These are phyloP conservation scores for Thuja plicata DNA, from an alignment of 83 land plant genomes.

Conservation along the genomic window DNA sequence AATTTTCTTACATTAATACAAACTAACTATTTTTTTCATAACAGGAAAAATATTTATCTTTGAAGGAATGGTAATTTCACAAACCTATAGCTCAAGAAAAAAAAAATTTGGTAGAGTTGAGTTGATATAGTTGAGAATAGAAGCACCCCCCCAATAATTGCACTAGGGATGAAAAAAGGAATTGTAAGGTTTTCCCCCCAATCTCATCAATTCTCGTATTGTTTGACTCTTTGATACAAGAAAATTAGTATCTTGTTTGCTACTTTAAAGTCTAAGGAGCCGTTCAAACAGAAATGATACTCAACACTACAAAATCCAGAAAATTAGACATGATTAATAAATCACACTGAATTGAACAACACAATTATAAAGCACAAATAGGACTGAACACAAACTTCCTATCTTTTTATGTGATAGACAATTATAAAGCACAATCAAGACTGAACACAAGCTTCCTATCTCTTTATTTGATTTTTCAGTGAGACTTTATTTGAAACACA, in stretches of 20 bases:
- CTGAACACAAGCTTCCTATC: too few relatives aligned
- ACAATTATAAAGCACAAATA: background rate
- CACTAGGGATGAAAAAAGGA: constrained; percentile 57
- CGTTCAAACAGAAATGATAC: constrained; percentile 59
- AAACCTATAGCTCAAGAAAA: background rate
- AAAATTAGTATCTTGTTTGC: constrained; percentile 61
- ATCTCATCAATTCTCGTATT: constrained; percentile 51
- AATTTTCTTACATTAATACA: too few relatives aligned
- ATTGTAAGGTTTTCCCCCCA: constrained; percentile 48
- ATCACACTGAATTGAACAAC: background rate
- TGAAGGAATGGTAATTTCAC: background rate
- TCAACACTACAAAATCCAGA: background rate
- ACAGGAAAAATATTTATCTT: background rate
- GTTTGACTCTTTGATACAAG: constrained; percentile 43
- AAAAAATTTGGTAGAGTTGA: constrained; percentile 48
- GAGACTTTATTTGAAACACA: background rate
- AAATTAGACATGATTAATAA: background rate
- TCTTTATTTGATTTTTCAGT: too few relatives aligned
- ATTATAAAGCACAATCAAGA: too few relatives aligned
- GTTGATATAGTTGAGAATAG: constrained; percentile 59
- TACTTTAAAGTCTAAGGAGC: constrained; percentile 62
- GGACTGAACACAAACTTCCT: background rate
- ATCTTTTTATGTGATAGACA: background rate
- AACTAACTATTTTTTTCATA: background rate
- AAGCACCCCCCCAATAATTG: constrained; percentile 58